Evolutionary conservation across 108 stramenopile genomes (phyloP).

Genomic region (Schizochytrium sp.): DNA sequence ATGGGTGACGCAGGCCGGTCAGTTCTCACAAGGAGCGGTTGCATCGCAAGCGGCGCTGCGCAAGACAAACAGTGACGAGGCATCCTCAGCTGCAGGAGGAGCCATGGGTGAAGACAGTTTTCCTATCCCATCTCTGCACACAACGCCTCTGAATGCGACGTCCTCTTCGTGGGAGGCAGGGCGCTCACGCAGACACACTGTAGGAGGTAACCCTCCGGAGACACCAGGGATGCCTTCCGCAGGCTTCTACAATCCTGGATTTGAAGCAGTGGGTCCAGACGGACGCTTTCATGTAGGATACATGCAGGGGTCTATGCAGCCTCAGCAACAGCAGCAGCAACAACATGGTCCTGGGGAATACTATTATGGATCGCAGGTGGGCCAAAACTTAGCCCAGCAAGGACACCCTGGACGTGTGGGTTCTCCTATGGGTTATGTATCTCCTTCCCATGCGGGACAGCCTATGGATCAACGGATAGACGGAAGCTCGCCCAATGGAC

Average conservation of each 20-base stretch:
- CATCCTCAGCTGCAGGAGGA: background rate
- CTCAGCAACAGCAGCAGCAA: background rate
- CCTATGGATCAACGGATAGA: background rate
- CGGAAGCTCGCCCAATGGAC: background rate
- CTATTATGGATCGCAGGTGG: background rate
- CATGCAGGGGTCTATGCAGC: background rate
- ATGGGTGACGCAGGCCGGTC: background rate
- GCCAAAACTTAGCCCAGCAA: background rate
- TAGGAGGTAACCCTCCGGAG: constrained; percentile 8
- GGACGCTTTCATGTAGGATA: no score
- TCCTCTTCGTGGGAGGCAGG: background rate
- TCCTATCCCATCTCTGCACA: background rate
- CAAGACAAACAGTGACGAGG: constrained; percentile 25
- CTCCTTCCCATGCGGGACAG: background rate
- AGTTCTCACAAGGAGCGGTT: background rate
- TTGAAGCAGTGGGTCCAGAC: background rate
- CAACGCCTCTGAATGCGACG: background rate
- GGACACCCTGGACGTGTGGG: background rate
- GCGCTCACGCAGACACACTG: background rate
- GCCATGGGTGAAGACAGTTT: background rate
- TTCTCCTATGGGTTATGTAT: background rate
- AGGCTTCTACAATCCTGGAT: background rate
- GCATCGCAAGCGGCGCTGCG: background rate
- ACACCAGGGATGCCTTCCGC: background rate
- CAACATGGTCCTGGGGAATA: background rate